Conservation (phyloP, 1,139 yeast species). For the Geotrichum phurueaensis region DNA sequence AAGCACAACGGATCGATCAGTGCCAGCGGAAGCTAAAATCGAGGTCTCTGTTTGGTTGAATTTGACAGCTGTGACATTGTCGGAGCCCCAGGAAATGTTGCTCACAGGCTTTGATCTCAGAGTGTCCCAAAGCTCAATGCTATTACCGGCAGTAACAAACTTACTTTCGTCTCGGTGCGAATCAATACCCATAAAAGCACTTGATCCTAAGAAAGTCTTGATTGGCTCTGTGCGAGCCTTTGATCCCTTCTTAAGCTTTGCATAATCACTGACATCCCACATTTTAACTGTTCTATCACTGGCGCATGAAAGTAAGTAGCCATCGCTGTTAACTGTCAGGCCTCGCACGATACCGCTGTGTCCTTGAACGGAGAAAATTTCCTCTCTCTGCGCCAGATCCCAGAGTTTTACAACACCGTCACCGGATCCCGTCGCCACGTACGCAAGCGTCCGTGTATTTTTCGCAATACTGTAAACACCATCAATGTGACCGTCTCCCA, state of each 20-base stretch:
- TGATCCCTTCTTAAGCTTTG: slow-evolving; percentile 11
- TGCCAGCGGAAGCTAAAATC: slow-evolving; percentile 83
- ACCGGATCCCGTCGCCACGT: slow-evolving; percentile 86
- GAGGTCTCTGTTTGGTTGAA: slow-evolving; percentile 90
- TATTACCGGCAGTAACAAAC: slow-evolving; percentile 91
- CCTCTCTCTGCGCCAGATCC: slow-evolving; percentile 74
- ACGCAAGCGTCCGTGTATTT: slow-evolving; percentile 62
- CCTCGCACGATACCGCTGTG: slow-evolving; percentile 92
- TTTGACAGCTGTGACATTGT: slow-evolving; percentile 71
- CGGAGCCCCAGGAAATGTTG: slow-evolving; percentile 93
- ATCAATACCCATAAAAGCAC: slow-evolving; percentile 79
- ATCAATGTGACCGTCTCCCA: slow-evolving; percentile 92
- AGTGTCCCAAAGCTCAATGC: slow-evolving; percentile 85
- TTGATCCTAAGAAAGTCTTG: slow-evolving; percentile 77
- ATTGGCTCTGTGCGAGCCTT: slow-evolving; percentile 27
- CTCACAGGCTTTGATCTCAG: slow-evolving; percentile 70
- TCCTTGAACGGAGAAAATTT: slow-evolving; percentile 71
- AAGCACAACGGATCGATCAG: slow-evolving; percentile 82
- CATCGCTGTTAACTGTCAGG: slow-evolving; percentile 67
- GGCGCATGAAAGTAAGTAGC: slow-evolving; percentile 74
- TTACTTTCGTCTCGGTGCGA: slow-evolving; percentile 69
- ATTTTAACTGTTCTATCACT: slow-evolving; percentile 83
- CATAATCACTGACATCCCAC: slow-evolving; percentile 50
- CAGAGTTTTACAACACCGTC: slow-evolving; percentile 94
- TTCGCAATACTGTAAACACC: slow-evolving; percentile 90